phyloP scores from a whole-genome alignment of 768 basidiomycete genomes.

The Podaxis mareebaensis region DNA sequence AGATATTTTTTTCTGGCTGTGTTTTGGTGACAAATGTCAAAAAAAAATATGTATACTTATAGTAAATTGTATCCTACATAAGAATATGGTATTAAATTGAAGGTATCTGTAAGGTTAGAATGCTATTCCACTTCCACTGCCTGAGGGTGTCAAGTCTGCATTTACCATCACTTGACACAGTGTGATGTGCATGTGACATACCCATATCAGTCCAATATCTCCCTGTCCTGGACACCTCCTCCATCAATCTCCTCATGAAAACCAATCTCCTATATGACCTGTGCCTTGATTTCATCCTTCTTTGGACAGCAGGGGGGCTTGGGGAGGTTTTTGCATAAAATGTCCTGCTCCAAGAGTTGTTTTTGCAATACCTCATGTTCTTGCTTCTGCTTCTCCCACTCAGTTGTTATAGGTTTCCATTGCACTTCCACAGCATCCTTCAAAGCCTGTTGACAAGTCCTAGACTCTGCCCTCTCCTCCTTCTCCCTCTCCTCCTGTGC shows the following conservation, averaged over 20 bases:
- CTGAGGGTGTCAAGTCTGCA: no score
- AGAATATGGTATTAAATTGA: no score
- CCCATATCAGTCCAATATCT: not conserved
- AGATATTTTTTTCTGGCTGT: no score
- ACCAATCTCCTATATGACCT: not conserved
- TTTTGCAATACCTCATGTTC: not conserved
- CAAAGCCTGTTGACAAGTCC: not conserved
- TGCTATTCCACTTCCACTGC: no score
- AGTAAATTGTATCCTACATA: no score
- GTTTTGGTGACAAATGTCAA: no score
- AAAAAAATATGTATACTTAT: no score
- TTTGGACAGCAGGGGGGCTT: not conserved
- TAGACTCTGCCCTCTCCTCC: not conserved
- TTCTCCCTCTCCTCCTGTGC: not conserved
- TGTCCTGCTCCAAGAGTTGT: not conserved
- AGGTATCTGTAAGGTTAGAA: no score
- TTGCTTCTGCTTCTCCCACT: not conserved
- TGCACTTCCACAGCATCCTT: not conserved
- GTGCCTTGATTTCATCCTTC: not conserved
- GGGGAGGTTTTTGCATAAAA: not conserved
- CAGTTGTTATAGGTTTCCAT: not conserved
- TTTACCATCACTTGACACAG: slow-evolving; percentile 5
- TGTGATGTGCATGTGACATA: not conserved
- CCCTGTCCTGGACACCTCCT: not conserved
- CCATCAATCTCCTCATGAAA: not conserved